phyloP scores from a whole-genome alignment of 2,329 filamentous ascomycete species.

The Cytospora chrysosperma region DNA sequence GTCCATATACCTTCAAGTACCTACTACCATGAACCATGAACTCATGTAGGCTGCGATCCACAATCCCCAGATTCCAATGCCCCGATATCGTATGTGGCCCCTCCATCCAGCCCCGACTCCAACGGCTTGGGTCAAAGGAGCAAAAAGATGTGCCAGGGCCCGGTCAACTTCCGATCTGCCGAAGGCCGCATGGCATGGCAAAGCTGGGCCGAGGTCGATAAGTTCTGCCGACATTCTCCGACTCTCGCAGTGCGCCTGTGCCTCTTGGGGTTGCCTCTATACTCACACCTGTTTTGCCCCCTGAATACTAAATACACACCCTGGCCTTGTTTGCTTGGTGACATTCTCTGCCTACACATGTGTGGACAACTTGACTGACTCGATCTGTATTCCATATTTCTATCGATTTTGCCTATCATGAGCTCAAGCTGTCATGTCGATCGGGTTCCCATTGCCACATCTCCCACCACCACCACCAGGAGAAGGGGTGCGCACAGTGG shows the following conservation, averaged over 20 bases:
- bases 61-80: slow-evolving; percentile 19
- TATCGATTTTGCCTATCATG: slow-evolving; percentile 17
- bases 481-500: background rate
- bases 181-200: slow-evolving; percentile 2
- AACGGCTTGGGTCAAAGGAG: slow-evolving; percentile 7
- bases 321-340: background rate
- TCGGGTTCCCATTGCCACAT: background rate
- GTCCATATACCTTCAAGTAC: too few relatives aligned
- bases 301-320: background rate
- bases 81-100: slow-evolving; percentile 20
- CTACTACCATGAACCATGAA: background rate
- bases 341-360: background rate
- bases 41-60: slow-evolving; percentile 5
- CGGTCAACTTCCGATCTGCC: slow-evolving; percentile 22
- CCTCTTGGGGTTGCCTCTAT: background rate
- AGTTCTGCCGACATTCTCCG: slow-evolving; percentile 16
- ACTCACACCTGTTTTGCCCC: background rate
- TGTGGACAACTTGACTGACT: background rate
- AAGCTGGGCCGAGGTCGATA: slow-evolving; percentile 20
- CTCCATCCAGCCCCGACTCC: background rate
- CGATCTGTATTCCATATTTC: background rate
- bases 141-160: background rate
- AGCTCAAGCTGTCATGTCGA: background rate
- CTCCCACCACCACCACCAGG: background rate
- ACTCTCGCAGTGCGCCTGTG: background rate